Percentiles rank a stretch among this genome's conserved stretches.
These are phyloP conservation scores for Cryptococcus sp. DNA, from an alignment of 1,284 basidiomycete genomes.

Conservation along the genomic window DNA sequence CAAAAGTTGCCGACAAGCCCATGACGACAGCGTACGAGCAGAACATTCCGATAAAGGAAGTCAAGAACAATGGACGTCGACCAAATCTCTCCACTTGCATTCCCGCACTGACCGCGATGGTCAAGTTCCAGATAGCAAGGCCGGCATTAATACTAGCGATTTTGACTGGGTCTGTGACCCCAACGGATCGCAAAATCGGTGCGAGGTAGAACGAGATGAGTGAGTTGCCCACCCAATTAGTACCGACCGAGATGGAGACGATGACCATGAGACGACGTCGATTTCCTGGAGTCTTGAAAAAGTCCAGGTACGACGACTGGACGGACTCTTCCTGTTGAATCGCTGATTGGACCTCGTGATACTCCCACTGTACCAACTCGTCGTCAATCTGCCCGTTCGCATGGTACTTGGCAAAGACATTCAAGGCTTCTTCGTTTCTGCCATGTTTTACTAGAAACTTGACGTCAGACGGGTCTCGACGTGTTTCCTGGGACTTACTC, in stretches of 20 bases:
- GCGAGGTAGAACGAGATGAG: slow-evolving; percentile 21
- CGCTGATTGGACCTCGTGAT: slow-evolving; percentile 18
- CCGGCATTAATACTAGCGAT: slow-evolving; percentile 67
- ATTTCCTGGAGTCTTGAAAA: slow-evolving; percentile 39
- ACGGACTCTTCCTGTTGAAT: slow-evolving; percentile 13
- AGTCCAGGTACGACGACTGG: background rate
- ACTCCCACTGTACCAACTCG: slow-evolving; percentile 18
- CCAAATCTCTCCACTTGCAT: slow-evolving; percentile 37
- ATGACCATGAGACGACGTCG: slow-evolving; percentile 53
- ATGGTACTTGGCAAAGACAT: slow-evolving; percentile 27
- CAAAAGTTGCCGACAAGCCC: slow-evolving; percentile 52
- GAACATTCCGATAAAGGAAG: slow-evolving; percentile 62
- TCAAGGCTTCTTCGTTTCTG: slow-evolving; percentile 27
- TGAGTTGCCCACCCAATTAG: slow-evolving; percentile 24
- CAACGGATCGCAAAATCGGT: slow-evolving; percentile 29
- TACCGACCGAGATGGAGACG: slow-evolving; percentile 36
- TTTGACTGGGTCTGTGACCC: slow-evolving; percentile 31
- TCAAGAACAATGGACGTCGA: slow-evolving; percentile 46
- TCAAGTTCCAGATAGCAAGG: slow-evolving; percentile 47
- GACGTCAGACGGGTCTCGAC: no score
- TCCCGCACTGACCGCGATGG: slow-evolving; percentile 33
- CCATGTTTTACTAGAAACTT: no score
- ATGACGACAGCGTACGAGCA: slow-evolving; percentile 61
- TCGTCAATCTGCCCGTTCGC: slow-evolving; percentile 18
- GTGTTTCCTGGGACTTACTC: no score